Base-by-base conservation (phyloP, 179 eudicot genomes). In the Dionaea muscipula region DNA sequence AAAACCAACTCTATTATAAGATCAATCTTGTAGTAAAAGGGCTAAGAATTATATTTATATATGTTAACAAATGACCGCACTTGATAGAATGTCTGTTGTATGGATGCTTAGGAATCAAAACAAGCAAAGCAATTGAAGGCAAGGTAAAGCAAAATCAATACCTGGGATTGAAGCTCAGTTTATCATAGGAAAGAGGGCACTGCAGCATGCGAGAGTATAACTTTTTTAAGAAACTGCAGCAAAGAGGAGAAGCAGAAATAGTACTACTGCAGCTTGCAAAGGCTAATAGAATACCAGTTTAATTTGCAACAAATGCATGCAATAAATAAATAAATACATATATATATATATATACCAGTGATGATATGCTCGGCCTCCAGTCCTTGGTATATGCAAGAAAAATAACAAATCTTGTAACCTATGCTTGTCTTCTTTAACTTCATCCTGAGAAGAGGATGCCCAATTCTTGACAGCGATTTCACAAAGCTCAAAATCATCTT, bases 101-200 rank as follows among this genome's bases (percentile, higher is more conserved):
- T 28, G 35, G 8, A 8, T 3, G 35, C 35, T 28, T 8, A 28
- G 8, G 5, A 28, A 3, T 28, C 8, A 8, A 28, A 28, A 8
- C 35, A 14, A n/a, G 47, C 47, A 14, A 19, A 28, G 15, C 15
- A 35, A 48, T 12, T 0, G 21, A 17, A 43, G 56, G 67, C 16
- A 7, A 47, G n/a, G 23, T 26, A 8, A 13, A 24, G 15, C 55
- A 19, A 49, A 61, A 31, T 19, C 16, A 12, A 57, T 77, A 91
- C 98, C 93, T 76, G 26, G 98, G 94, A 58, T 87, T 77, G 67
- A 87, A 69, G 53, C 94, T 84, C 63, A 87, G 60, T 67, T 84
- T 91, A 71, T 91, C 98, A 73, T 91, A 91, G 38, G 98, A 91
- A 26, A 93, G 94, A 20, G 98, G 98, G 47, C 98, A 91, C 56